Base-by-base conservation (phyloP, 305 asterid species). In the Striga hermonthica region DNA sequence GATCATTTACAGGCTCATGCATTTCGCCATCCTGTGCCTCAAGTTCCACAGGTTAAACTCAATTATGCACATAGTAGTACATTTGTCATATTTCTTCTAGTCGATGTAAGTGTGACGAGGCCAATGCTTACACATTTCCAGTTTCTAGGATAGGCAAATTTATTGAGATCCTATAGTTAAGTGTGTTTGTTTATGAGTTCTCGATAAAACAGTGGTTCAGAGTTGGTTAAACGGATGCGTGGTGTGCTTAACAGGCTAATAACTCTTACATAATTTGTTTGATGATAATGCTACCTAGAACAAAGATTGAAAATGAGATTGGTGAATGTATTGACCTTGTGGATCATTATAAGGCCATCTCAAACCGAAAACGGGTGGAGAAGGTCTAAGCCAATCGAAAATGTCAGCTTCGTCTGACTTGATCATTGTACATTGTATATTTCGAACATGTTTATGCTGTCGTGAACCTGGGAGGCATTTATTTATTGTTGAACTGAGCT, bases 1-100 rank as follows among this genome's bases (percentile, higher is more conserved):
- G 89, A 82, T 41, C 95, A 83, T 57, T 69, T 82, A 72, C 97
- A 82, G 77, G 67, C 87, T 74, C 96, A 83, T 72, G 80, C 78
- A n/a, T 56, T 79, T 36, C 82, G 81, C 54, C 91, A 81, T 61
- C 78, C 87, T 6, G 75, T 58, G 28, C 87, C 91, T 60, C 88
- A 79, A 44, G 68, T 81, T 75, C 93, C 81, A 43, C 88, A 83
- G 81, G 87, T 86, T 58, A 63, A 40, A 37, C 48, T 43, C 53
- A 34, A 15, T 7, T 63, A 16, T 15, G 2, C 45, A 14, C 41
- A 67, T 53, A 39, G 3, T 14, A 12, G 40, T 37, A 36, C 38
- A 6, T 53, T 60, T 48, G 10, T 22, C 31, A 22, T 22, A 61
- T 35, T 62, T 39, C 47, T 41, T 57, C 11, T 10, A 41, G 45